phyloP scores from a whole-genome alignment of 1,139 yeast genomes.

The Protomyces inundatus region DNA sequence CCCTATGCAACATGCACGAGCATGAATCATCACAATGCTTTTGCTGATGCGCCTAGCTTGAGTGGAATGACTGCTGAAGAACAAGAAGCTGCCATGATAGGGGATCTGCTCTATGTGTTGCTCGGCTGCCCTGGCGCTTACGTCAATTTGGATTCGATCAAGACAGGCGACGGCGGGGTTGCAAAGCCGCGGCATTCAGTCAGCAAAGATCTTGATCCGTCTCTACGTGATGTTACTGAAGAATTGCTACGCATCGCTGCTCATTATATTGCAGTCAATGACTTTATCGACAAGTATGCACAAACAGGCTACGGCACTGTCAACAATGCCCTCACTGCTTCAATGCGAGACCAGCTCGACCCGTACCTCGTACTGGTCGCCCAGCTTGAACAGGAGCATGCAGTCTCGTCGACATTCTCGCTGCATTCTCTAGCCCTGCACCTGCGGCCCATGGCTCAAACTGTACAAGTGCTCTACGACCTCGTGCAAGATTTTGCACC shows the following conservation, averaged over 20 bases:
- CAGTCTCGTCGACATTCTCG: constrained; percentile 45
- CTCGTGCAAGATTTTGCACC: constrained; percentile 42
- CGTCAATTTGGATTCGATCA: constrained; percentile 57
- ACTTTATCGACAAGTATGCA: constrained; percentile 57
- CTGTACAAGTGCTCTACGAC: constrained; percentile 56
- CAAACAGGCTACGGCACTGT: constrained; percentile 59
- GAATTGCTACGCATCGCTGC: constrained; percentile 60
- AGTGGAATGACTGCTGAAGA: constrained; percentile 36
- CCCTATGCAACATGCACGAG: neutral
- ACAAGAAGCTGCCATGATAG: constrained; percentile 68
- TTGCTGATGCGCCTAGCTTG: neutral
- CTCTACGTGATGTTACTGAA: constrained; percentile 67
- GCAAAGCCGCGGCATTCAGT: constrained; percentile 38
- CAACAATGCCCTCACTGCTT: constrained; percentile 65
- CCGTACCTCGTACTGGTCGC: constrained; percentile 50
- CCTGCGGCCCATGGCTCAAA: constrained; percentile 40
- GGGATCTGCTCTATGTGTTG: constrained; percentile 64
- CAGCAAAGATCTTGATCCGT: constrained; percentile 66
- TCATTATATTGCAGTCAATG: constrained; percentile 51
- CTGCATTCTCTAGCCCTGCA: constrained; percentile 49
- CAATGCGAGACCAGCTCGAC: constrained; percentile 49
- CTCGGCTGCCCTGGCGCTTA: constrained; percentile 77
- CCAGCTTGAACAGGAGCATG: constrained; percentile 52
- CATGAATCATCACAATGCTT: neutral
- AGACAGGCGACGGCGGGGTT: constrained; percentile 46